These are phyloP conservation scores for Helicocarpus griseus DNA, from an alignment of 2,329 filamentous ascomycete species.

Conservation along the genomic window DNA sequence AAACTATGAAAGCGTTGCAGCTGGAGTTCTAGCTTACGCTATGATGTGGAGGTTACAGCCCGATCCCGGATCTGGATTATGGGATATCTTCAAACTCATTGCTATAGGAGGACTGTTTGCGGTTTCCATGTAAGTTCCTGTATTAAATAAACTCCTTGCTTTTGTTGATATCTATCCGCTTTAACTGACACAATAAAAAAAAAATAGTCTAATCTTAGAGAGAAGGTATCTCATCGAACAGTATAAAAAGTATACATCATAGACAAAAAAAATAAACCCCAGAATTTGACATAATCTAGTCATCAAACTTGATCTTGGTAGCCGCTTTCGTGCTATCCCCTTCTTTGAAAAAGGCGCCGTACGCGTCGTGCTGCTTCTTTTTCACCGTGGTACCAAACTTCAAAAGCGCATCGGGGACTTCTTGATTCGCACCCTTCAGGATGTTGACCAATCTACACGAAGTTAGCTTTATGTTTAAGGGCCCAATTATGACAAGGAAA, in stretches of 20 bases:
- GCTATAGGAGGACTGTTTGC: constrained; percentile 44
- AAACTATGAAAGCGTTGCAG: constrained; percentile 32
- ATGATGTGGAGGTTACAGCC: constrained; percentile 27
- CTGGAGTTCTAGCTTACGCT: constrained; percentile 37
- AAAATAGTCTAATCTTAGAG: constrained; percentile 26
- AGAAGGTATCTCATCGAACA: constrained; percentile 19
- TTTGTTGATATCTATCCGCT: constrained; percentile 1
- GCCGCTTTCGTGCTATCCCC: constrained; percentile 72
- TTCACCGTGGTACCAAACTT: constrained; percentile 98
- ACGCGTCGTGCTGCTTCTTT: constrained; percentile 94
- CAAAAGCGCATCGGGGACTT: constrained; percentile 78
- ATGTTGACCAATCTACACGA: constrained; percentile 72
- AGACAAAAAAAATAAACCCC: constrained; percentile 13
- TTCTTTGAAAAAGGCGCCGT: constrained; percentile 93
- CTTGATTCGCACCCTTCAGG: constrained; percentile 82
- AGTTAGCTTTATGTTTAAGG: constrained; percentile 9
- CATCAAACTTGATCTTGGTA: constrained; percentile 86
- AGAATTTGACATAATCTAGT: constrained; percentile 24
- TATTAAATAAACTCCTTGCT: constrained; percentile 4
- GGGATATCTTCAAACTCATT: constrained; percentile 38
- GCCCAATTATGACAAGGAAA: constrained; percentile 4
- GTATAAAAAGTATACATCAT: constrained; percentile 12
- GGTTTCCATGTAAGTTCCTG: constrained; percentile 52
- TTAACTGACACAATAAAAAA: not conserved
- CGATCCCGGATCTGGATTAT: constrained; percentile 7